Percentiles rank a stretch among this genome's conserved stretches.
Evolutionary conservation across 768 basidiomycete genomes (phyloP).

Genomic region (Tulasnella calospora): DNA sequence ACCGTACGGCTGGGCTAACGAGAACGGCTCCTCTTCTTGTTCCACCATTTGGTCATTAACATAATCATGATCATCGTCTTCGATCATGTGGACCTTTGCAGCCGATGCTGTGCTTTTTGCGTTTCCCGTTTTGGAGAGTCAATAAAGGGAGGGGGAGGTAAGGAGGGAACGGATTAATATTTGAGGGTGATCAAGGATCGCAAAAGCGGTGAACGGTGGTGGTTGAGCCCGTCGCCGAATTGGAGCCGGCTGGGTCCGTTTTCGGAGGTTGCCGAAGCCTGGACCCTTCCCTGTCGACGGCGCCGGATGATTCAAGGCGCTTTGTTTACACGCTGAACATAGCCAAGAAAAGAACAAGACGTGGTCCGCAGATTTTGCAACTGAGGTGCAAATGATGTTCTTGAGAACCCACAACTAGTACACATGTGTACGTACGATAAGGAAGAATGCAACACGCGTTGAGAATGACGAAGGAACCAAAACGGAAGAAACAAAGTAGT

Average conservation of each 20-base stretch:
- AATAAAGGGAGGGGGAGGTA: neutral
- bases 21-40: neutral
- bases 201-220: too few relatives aligned
- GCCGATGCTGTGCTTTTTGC: neutral
- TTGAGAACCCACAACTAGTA: neutral
- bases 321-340: too few relatives aligned
- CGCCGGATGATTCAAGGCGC: too few relatives aligned
- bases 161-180: too few relatives aligned
- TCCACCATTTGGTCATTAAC: neutral
- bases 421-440: constrained; percentile 6
- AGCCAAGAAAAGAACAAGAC: too few relatives aligned
- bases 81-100: neutral
- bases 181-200: too few relatives aligned
- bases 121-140: neutral
- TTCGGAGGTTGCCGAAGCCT: too few relatives aligned
- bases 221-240: too few relatives aligned
- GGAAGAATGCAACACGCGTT: neutral
- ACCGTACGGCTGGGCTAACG: constrained; percentile 15
- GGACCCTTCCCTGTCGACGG: too few relatives aligned
- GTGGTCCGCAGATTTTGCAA: too few relatives aligned
- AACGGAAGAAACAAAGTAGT: neutral
- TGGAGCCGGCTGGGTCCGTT: too few relatives aligned
- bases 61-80: neutral
- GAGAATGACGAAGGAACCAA: neutral
- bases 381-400: neutral